Percentiles rank a stretch among this genome's conserved stretches.
Conservation (phyloP, 2,329 filamentous ascomycete genomes). For the Fusarium nelsonii region DNA sequence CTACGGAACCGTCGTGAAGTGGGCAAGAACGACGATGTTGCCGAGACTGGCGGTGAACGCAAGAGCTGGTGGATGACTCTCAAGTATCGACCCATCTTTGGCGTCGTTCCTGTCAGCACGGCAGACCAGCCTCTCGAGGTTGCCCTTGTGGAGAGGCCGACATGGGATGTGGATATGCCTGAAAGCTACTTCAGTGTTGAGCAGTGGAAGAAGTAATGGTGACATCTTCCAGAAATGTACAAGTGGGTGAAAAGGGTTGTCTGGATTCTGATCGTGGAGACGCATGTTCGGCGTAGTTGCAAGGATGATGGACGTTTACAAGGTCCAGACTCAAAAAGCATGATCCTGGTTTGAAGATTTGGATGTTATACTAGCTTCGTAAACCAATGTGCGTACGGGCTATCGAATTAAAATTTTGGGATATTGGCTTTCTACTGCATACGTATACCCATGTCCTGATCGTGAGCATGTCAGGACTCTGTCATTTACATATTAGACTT, state of each 20-base stretch:
- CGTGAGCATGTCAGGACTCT: constrained; percentile 10
- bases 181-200: constrained; percentile 75
- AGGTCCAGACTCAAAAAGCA: constrained; percentile 18
- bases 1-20: constrained; percentile 50
- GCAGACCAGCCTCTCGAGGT: constrained; percentile 73
- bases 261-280: constrained; percentile 14
- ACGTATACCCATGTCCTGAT: constrained; percentile 30
- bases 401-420: constrained; percentile 32
- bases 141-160: constrained; percentile 86
- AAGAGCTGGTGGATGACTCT: constrained; percentile 81
- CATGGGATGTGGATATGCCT: constrained; percentile 83
- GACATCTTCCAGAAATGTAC: constrained; percentile 12
- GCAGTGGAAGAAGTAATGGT: constrained; percentile 60
- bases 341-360: constrained; percentile 38
- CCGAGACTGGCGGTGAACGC: constrained; percentile 46
- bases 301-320: constrained; percentile 27
- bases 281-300: constrained; percentile 12
- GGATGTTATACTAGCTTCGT: constrained; percentile 32
- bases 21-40: constrained; percentile 33
- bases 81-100: constrained; percentile 95
- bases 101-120: constrained; percentile 65
- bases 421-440: constrained; percentile 22
- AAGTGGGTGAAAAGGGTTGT: constrained; percentile 4
- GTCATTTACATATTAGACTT: constrained; percentile 2
- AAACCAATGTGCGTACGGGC: constrained; percentile 26